These are phyloP conservation scores for Caryopteris hybrid DNA, from an alignment of 305 asterid genomes.

Conservation along the genomic window DNA sequence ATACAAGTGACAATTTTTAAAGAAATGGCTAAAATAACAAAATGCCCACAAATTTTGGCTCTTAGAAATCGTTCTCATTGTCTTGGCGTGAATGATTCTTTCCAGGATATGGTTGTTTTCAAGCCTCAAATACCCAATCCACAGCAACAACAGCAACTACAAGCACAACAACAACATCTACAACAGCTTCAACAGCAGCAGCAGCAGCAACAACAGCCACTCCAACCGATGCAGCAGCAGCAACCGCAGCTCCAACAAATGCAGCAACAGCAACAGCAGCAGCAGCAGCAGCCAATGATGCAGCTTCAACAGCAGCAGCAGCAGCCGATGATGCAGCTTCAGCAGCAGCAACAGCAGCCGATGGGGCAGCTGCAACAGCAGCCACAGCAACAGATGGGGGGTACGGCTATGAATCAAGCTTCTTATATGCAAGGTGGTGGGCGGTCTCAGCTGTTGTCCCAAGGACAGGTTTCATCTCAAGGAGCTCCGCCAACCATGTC, in stretches of 20 bases:
- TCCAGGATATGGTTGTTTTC: constrained; percentile 83
- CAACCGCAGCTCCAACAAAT: constrained; percentile 37
- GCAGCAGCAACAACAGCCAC: constrained; percentile 26
- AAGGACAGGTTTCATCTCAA: constrained; percentile 75
- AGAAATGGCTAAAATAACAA: too few relatives aligned
- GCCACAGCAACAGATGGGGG: constrained; percentile 52
- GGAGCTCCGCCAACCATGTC: constrained; percentile 55
- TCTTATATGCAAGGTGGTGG: constrained; percentile 69
- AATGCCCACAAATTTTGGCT: too few relatives aligned
- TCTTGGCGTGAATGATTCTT: not conserved
- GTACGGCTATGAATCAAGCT: constrained; percentile 54
- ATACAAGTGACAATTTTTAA: too few relatives aligned
- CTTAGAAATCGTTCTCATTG: not conserved
- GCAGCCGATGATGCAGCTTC: constrained; percentile 16
- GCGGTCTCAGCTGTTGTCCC: constrained; percentile 59
- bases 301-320: constrained; percentile 39
- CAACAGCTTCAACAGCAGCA: constrained; percentile 24
- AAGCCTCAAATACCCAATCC: constrained; percentile 76
- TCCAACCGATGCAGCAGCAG: constrained; percentile 36
- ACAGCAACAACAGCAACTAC: constrained; percentile 16
- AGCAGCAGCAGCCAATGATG: constrained; percentile 32
- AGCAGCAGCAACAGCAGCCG: constrained; percentile 15
- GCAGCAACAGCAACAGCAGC: constrained; percentile 39
- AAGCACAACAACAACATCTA: constrained; percentile 20
- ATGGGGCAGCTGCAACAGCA: constrained; percentile 28